Percentiles rank a stretch among this genome's conserved stretches.
These are phyloP conservation scores for Whalleya microplaca DNA, from an alignment of 2,329 filamentous ascomycete genomes.

Conservation along the genomic window DNA sequence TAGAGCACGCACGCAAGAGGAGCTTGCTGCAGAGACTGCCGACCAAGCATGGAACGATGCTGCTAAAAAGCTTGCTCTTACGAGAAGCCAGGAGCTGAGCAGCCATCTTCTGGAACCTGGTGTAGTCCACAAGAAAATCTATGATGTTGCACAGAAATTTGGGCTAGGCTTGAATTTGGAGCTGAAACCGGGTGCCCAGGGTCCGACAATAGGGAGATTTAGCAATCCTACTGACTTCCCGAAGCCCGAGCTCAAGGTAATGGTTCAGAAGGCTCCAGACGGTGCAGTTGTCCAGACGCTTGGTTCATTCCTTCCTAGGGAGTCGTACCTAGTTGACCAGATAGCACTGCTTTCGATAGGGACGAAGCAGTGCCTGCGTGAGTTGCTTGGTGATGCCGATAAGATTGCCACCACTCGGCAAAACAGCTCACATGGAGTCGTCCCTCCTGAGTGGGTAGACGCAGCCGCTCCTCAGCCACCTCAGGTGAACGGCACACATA, in stretches of 20 bases:
- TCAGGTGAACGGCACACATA: constrained; percentile 23
- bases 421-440: constrained; percentile 75
- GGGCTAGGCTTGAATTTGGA: constrained; percentile 61
- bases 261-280: constrained; percentile 62
- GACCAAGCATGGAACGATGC: constrained; percentile 69
- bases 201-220: constrained; percentile 51
- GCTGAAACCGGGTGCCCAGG: constrained; percentile 46
- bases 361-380: constrained; percentile 76
- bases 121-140: constrained; percentile 60
- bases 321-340: constrained; percentile 79
- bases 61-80: constrained; percentile 62
- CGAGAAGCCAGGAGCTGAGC: constrained; percentile 69
- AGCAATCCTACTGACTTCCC: constrained; percentile 53
- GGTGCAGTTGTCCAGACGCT: constrained; percentile 63
- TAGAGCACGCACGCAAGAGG: constrained; percentile 58
- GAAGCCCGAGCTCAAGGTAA: constrained; percentile 56
- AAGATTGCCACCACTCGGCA: constrained; percentile 72
- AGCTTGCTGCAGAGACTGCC: constrained; percentile 67
- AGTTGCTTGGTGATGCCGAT: constrained; percentile 77
- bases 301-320: constrained; percentile 73
- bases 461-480: constrained; percentile 61
- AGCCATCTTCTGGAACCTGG: constrained; percentile 74
- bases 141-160: constrained; percentile 62
- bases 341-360: constrained; percentile 81
- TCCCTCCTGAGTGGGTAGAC: constrained; percentile 77